These are phyloP conservation scores for Candolleomyces eurysporus DNA, from an alignment of 768 basidiomycete species.

Conservation along the genomic window DNA sequence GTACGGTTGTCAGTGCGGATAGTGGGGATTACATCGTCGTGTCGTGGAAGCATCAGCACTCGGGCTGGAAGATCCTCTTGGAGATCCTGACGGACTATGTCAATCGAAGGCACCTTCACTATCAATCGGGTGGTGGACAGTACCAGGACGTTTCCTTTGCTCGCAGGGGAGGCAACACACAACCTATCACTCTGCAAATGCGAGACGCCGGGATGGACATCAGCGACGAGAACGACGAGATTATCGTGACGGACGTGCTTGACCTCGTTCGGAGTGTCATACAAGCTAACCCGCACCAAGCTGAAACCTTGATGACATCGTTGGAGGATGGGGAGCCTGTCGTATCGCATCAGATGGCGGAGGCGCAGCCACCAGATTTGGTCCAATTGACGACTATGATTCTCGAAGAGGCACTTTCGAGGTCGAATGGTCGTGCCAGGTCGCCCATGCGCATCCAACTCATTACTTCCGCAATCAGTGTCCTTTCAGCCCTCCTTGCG, in stretches of 20 bases:
- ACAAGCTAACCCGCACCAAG: constrained; percentile 63
- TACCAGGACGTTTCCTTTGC: constrained; percentile 58
- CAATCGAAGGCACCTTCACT: constrained; percentile 50
- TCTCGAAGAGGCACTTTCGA: constrained; percentile 73
- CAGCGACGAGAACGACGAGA: constrained; percentile 58
- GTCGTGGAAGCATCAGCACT: constrained; percentile 78
- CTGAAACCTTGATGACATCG: constrained; percentile 62
- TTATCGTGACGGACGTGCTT: constrained; percentile 66
- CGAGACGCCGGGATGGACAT: constrained; percentile 73
- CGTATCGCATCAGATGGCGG: constrained; percentile 50
- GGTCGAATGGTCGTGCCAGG: constrained; percentile 38
- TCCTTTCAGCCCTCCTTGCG: constrained; percentile 73
- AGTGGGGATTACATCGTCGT: constrained; percentile 68
- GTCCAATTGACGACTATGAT: constrained; percentile 81
- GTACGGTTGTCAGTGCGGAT: constrained; percentile 71
- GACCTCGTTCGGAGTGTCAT: constrained; percentile 80
- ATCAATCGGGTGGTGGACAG: constrained; percentile 30
- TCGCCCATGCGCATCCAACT: constrained; percentile 54
- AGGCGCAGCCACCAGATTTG: constrained; percentile 62
- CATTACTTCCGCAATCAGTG: constrained; percentile 79
- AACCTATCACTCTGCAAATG: constrained; percentile 24
- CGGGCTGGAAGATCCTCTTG: constrained; percentile 84
- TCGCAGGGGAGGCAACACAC: constrained; percentile 38
- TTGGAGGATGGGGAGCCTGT: constrained; percentile 59
- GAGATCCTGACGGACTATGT: constrained; percentile 79